Percentiles rank a stretch among this genome's conserved stretches.
Conservation (phyloP, 192 early-diverging fungal species). For the Phlyctochytrium bullatum region DNA sequence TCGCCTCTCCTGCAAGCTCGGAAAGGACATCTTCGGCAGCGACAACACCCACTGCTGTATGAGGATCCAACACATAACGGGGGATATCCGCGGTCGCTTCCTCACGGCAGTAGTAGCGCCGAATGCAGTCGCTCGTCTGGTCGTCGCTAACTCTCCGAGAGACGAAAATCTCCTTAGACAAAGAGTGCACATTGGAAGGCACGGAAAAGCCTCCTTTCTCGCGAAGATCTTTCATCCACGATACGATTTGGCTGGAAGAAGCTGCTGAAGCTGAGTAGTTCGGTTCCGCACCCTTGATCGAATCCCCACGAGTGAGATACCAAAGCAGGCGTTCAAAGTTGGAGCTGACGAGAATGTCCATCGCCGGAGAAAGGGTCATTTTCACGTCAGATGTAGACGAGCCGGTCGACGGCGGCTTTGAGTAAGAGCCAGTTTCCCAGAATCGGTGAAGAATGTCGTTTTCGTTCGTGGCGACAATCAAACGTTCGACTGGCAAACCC, state of each 20-base stretch:
- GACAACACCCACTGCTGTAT: constrained; percentile 92
- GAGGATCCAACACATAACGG: constrained; percentile 91
- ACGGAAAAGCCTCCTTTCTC: constrained; percentile 69
- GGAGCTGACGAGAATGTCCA: constrained; percentile 95
- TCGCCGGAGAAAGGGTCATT: constrained; percentile 85
- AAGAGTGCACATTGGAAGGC: constrained; percentile 50
- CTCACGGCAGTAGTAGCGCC: not conserved
- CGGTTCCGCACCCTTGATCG: constrained; percentile 10
- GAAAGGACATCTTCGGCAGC: constrained; percentile 62
- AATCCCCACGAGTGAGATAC: constrained; percentile 58
- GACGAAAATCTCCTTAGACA: constrained; percentile 69
- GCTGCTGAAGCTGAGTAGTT: constrained; percentile 13
- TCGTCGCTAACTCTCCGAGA: constrained; percentile 70
- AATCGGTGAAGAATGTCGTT: constrained; percentile 98
- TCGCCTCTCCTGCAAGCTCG: constrained; percentile 1
- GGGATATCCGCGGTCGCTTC: constrained; percentile 49
- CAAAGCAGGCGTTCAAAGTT: constrained; percentile 98
- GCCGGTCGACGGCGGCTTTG: constrained; percentile 53
- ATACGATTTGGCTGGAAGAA: constrained; percentile 8
- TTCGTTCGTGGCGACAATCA: constrained; percentile 92
- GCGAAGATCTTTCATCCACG: constrained; percentile 79
- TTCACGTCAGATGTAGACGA: constrained; percentile 54
- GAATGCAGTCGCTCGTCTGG: constrained; percentile 73
- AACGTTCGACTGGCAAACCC: constrained; percentile 81
- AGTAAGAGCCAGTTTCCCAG: constrained; percentile 80